These are phyloP conservation scores for Xylariaceae sp. DNA, from an alignment of 2,329 filamentous ascomycete species.

Conservation along the genomic window DNA sequence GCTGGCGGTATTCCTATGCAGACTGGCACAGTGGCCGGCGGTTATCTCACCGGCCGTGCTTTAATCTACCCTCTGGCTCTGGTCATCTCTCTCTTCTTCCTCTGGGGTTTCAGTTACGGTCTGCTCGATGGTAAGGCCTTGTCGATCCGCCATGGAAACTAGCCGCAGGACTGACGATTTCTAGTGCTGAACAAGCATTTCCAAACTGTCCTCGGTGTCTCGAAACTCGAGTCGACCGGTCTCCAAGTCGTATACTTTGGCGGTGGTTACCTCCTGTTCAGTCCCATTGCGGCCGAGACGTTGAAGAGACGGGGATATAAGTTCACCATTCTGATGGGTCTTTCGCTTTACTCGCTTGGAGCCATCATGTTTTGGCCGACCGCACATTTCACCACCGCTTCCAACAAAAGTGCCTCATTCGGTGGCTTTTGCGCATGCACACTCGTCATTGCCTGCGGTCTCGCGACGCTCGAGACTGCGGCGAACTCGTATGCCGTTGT, in stretches of 20 bases:
- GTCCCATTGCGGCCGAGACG: slow-evolving; percentile 36
- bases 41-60: slow-evolving; percentile 32
- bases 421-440: slow-evolving; percentile 65
- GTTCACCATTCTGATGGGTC: slow-evolving; percentile 42
- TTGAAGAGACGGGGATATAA: slow-evolving; percentile 40
- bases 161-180: slow-evolving; percentile 28
- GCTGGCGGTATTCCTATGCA: slow-evolving; percentile 36
- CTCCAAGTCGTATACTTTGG: slow-evolving; percentile 39
- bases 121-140: slow-evolving; percentile 13
- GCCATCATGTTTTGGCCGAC: slow-evolving; percentile 24
- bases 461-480: slow-evolving; percentile 45
- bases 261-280: slow-evolving; percentile 36
- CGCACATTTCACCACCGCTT: slow-evolving; percentile 22
- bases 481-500: slow-evolving; percentile 42
- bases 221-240: slow-evolving; percentile 34
- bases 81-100: slow-evolving; percentile 1
- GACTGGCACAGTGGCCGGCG: slow-evolving; percentile 31
- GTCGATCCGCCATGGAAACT: no score
- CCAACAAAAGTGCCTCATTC: slow-evolving; percentile 57
- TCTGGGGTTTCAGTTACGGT: slow-evolving; percentile 1
- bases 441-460: slow-evolving; percentile 38
- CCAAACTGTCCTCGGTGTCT: slow-evolving; percentile 41
- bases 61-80: slow-evolving; percentile 45
- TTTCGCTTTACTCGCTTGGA: slow-evolving; percentile 44
- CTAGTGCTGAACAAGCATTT: slow-evolving; percentile 42